phyloP scores from a whole-genome alignment of 305 asterid species.

The Salvia sclarea region DNA sequence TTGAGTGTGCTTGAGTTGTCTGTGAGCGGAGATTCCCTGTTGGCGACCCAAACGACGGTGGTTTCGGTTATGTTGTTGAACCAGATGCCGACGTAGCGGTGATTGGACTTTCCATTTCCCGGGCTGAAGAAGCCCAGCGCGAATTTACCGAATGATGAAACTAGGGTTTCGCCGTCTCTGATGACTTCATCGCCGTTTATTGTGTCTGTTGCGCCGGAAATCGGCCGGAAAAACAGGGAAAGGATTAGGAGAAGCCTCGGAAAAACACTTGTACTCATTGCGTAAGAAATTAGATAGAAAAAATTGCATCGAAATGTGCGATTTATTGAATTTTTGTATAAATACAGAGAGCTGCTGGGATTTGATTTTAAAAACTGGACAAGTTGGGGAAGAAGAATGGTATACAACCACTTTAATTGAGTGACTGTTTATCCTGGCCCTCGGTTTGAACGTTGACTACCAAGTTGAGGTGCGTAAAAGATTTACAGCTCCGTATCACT shows the following conservation, averaged over 20 bases:
- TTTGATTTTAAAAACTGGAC: too few species aligned
- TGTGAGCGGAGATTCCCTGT: slow-evolving; percentile 21
- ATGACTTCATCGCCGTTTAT: slow-evolving; percentile 13
- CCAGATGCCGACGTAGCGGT: slow-evolving; percentile 36
- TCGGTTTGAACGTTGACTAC: too few species aligned
- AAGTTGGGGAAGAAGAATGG: too few species aligned
- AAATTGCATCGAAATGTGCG: too few species aligned
- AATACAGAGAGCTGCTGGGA: too few species aligned
- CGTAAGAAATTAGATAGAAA: too few species aligned
- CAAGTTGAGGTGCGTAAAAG: too few species aligned
- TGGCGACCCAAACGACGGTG: slow-evolving; percentile 31
- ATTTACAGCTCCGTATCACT: too few species aligned
- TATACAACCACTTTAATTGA: too few species aligned
- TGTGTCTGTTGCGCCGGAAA: slow-evolving; percentile 10
- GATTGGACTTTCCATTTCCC: slow-evolving; percentile 23
- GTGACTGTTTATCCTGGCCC: too few species aligned
- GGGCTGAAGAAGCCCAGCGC: slow-evolving; percentile 36
- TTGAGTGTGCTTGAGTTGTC: slow-evolving; percentile 22
- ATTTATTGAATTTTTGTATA: too few species aligned
- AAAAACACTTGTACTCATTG: too few species aligned
- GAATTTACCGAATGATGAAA: slow-evolving; percentile 28
- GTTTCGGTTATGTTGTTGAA: slow-evolving; percentile 29
- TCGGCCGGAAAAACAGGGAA: slow-evolving; percentile 9
- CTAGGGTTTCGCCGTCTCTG: slow-evolving; percentile 30
- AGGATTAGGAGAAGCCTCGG: neutral